Evolutionary conservation across 768 basidiomycete species (phyloP).

Genomic region (Strobilomyces dryophilus): DNA sequence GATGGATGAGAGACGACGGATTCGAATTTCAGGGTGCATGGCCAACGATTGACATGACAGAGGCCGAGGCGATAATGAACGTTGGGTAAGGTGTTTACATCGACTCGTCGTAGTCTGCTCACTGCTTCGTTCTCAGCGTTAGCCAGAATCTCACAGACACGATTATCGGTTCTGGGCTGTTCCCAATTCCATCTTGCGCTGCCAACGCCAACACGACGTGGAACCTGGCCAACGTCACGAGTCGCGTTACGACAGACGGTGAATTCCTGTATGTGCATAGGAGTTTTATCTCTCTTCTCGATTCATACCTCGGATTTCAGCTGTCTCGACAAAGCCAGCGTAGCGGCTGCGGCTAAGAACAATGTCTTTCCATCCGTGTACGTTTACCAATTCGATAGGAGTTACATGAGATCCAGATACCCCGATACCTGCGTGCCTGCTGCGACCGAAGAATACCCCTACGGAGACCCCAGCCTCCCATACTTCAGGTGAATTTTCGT

Average conservation of each 20-base stretch:
- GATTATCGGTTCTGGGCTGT: neutral
- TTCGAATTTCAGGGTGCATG: neutral
- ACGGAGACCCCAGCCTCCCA: neutral
- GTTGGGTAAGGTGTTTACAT: neutral
- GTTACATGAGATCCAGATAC: neutral
- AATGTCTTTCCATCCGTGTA: neutral
- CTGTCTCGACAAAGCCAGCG: neutral
- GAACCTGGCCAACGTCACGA: neutral
- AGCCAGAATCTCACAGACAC: neutral
- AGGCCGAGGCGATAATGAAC: neutral
- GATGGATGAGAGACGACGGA: neutral
- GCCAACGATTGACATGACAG: neutral
- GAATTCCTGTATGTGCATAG: neutral
- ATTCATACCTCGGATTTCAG: neutral
- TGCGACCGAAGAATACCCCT: neutral
- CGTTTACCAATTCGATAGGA: neutral
- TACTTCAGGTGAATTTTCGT: neutral
- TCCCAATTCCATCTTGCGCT: neutral
- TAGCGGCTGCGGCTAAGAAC: neutral
- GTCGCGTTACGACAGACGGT: neutral
- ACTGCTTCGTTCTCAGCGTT: neutral
- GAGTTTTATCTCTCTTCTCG: neutral
- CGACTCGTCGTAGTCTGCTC: neutral
- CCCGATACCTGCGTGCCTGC: neutral
- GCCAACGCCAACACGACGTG: neutral